A percentile compares a stretch with the other conserved stretches of the same genome.
Evolutionary conservation across 345 rosid genomes (phyloP).

Genomic region (Chamaenerion angustifolium): DNA sequence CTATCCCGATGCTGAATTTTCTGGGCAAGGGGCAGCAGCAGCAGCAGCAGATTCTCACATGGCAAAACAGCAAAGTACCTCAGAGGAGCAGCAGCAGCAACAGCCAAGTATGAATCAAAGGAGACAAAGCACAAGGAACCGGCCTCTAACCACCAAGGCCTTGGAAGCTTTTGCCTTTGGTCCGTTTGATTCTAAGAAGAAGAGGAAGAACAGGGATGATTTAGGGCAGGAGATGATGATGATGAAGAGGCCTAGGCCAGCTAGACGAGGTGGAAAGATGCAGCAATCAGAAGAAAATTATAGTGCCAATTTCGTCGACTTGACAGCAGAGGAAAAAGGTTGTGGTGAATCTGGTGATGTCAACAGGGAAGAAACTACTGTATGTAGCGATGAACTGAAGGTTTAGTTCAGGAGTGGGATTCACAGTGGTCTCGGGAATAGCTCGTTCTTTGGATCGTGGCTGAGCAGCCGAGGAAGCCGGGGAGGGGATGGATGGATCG

Average conservation of each 20-base stretch:
- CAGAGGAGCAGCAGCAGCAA: slow-evolving; percentile 14
- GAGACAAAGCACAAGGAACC: slow-evolving; percentile 42
- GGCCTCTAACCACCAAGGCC: slow-evolving; percentile 41
- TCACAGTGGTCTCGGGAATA: too few relatives aligned
- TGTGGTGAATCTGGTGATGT: slow-evolving; percentile 5
- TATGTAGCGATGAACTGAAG: too few relatives aligned
- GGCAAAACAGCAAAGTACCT: neutral
- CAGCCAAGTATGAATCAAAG: slow-evolving; percentile 14
- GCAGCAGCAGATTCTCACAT: slow-evolving; percentile 3
- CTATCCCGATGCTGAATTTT: slow-evolving; percentile 19
- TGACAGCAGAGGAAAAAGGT: slow-evolving; percentile 14
- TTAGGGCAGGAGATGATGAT: slow-evolving; percentile 2
- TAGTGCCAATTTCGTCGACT: slow-evolving; percentile 1
- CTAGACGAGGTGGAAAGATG: slow-evolving; percentile 1
- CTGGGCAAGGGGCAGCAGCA: too few relatives aligned
- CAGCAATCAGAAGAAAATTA: slow-evolving; percentile 8
- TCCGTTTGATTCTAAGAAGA: slow-evolving; percentile 21
- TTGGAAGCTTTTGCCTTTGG: slow-evolving; percentile 47
- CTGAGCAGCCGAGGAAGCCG: too few relatives aligned
- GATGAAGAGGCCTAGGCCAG: slow-evolving; percentile 15
- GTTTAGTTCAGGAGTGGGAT: too few relatives aligned
- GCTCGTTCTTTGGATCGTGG: too few relatives aligned
- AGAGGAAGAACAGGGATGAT: slow-evolving; percentile 17
- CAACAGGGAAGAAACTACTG: too few relatives aligned
- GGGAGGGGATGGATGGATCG: too few relatives aligned